Evolutionary conservation across 345 rosid genomes (phyloP).

Genomic region (Populus davidiana): DNA sequence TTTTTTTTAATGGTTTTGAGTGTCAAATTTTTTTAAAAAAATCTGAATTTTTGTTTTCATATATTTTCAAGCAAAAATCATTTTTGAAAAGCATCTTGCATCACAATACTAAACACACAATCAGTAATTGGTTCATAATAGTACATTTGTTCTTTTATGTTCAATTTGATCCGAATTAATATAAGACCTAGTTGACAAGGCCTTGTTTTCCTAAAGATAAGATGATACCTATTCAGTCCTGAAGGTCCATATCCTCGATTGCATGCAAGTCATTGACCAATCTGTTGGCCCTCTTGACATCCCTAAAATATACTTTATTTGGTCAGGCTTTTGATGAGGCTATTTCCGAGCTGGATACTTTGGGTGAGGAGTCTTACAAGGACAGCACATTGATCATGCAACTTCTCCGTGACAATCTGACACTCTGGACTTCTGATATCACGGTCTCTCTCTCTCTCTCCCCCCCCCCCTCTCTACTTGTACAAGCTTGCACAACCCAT

Average conservation of each 20-base stretch:
- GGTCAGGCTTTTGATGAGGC: constrained; percentile 95
- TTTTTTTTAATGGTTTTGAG: too few species aligned
- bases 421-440: constrained; percentile 97
- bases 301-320: background rate
- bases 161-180: background rate
- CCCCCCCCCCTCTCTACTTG: background rate
- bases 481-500: background rate
- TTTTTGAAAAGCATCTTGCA: too few species aligned
- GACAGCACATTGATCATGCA: constrained; percentile 98
- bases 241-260: background rate
- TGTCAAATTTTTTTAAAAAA: too few species aligned
- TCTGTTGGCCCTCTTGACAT: background rate
- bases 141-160: background rate
- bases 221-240: background rate
- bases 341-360: constrained; percentile 87
- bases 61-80: too few species aligned
- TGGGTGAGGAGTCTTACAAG: constrained; percentile 99
- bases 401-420: constrained; percentile 91
- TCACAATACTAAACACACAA: too few species aligned
- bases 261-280: background rate
- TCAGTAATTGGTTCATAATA: background rate
- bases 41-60: too few species aligned
- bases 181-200: background rate
- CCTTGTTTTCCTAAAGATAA: background rate
- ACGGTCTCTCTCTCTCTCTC: constrained; percentile 39